Evolutionary conservation across 164 flowering plant species (phyloP).

Genomic region (Piper longum): DNA sequence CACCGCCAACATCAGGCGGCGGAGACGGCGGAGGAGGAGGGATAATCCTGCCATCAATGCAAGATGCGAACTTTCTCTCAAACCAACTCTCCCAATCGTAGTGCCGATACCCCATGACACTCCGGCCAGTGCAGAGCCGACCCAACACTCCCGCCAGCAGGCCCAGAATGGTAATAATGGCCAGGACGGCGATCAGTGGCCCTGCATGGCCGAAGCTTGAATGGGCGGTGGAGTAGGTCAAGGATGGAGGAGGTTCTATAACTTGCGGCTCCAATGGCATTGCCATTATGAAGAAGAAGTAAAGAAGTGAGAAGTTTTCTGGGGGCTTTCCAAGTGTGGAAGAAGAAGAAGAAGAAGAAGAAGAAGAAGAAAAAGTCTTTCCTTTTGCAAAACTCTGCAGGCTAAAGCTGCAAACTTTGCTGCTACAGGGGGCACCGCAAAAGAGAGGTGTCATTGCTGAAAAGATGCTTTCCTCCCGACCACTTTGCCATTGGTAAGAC

Average conservation of each 20-base stretch:
- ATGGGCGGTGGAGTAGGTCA: slow-evolving; percentile 20
- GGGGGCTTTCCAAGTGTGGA: too few species aligned
- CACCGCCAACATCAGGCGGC: not conserved
- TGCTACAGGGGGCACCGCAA: too few species aligned
- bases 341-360: too few species aligned
- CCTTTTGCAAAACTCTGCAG: too few species aligned
- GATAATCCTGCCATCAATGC: slow-evolving; percentile 47
- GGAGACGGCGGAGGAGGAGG: slow-evolving; percentile 12
- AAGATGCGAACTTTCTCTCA: slow-evolving; percentile 51
- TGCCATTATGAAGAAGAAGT: not conserved
- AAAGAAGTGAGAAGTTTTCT: too few species aligned
- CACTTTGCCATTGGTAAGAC: too few species aligned
- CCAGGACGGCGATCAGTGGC: slow-evolving; percentile 58
- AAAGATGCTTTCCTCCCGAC: too few species aligned
- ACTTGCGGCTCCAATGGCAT: slow-evolving; percentile 1
- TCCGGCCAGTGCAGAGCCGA: slow-evolving; percentile 58
- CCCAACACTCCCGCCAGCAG: slow-evolving; percentile 58
- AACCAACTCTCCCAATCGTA: slow-evolving; percentile 62
- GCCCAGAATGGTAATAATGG: slow-evolving; percentile 46
- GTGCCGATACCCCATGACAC: slow-evolving; percentile 38
- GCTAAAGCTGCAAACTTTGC: too few species aligned
- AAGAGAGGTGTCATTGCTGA: too few species aligned
- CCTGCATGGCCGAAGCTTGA: slow-evolving; percentile 53
- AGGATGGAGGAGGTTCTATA: slow-evolving; percentile 19
- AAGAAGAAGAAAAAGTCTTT: too few species aligned